A percentile compares a stretch with the other conserved stretches of the same genome.
Evolutionary conservation across 176 grass and related monocot species (phyloP).

Genomic region (Aegilops longissima): DNA sequence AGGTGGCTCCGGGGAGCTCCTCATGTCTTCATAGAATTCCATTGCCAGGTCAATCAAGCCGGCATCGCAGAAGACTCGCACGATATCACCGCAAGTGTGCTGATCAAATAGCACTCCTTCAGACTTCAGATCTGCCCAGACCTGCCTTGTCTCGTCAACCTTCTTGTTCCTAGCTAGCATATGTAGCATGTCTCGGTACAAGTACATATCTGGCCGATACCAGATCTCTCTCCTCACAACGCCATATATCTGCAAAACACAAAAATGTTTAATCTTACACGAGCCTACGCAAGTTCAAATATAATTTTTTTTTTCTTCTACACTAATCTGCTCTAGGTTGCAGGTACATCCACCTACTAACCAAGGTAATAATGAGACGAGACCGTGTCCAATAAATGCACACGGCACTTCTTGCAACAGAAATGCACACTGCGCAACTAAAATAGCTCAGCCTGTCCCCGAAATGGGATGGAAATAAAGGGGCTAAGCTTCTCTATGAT

Average conservation of each 20-base stretch:
- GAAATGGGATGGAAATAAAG: not conserved
- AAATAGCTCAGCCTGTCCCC: not conserved
- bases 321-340: not conserved
- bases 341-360: not conserved
- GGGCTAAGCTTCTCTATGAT: not conserved
- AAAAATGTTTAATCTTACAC: not conserved
- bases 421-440: not conserved
- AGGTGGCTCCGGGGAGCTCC: conserved; percentile 67
- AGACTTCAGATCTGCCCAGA: conserved; percentile 70
- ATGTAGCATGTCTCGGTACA: conserved; percentile 82
- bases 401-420: not conserved
- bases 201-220: conserved; percentile 89
- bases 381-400: not conserved
- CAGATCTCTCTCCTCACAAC: conserved; percentile 83
- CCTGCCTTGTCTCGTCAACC: conserved; percentile 54
- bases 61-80: conserved; percentile 62
- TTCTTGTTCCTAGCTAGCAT: conserved; percentile 90
- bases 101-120: conserved; percentile 78
- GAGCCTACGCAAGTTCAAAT: not conserved
- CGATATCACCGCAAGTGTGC: conserved; percentile 74
- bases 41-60: conserved; percentile 68
- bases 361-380: not conserved
- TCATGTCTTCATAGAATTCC: conserved; percentile 90
- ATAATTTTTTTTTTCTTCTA: not conserved
- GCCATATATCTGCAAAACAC: conserved; percentile 70